Evolutionary conservation across 495 filamentous ascomycete genomes (phyloP), one percentile per base, ranked within the genome.

Genomic region (Hypoxylon fragiforme): DNA sequence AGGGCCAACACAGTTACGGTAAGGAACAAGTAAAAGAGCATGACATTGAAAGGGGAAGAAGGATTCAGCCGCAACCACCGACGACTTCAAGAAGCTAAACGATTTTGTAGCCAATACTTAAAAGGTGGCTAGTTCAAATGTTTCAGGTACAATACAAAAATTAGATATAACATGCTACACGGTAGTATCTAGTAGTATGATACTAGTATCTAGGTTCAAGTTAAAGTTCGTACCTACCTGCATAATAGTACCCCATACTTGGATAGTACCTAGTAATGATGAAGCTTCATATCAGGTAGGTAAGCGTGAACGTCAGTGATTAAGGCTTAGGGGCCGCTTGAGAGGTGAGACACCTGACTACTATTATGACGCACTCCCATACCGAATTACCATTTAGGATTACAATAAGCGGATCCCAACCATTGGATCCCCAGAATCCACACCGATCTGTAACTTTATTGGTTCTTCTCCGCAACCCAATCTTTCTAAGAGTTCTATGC

Each of bases 401-500:
- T 28, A 31, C 36, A 12, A 42, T 4, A 30, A 32, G 41, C 18
- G 46, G 54, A 30, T 19, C 35, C 4, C 24, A 28, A 9, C 24
- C 24, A 4, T 28, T 5, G 12, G 6, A 15, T 44, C 35, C 46
- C 38, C 31, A 18, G 40, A 41, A 18, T 18, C 46, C 40, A 50
- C 22, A 37, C 9, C 13, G 24, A n/a, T 37, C 7, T 1, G 5
- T 19, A 7, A 24, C 24, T 12, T 44, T 39, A 50, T 14, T 50
- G 34, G 54, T 26, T 57, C 40, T 35, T 45, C 54, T 50, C 54
- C 54, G 54, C 54, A 51, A 50, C 46, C 46, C 42, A 13, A 44
- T 35, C 26, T 51, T 32, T 32, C 34, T 13, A 16, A 24, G 20
- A 35, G 18, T 4, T 4, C 24, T 28, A 4, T 28, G 24, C 24